Evolutionary conservation across 1,139 yeast species (phyloP).

Genomic region (Ogataea hybrid): DNA sequence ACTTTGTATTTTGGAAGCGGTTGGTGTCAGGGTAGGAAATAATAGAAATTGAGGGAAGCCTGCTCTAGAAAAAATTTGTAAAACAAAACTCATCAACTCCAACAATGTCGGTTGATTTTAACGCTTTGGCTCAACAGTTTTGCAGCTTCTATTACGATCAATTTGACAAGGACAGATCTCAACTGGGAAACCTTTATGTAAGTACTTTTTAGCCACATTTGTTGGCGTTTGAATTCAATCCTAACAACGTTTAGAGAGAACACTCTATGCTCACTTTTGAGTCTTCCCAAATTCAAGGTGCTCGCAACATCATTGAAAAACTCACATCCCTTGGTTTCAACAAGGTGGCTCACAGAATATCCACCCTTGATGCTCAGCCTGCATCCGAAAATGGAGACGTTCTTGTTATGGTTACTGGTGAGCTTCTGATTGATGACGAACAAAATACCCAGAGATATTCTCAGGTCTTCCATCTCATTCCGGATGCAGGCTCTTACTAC

Average conservation of each 20-base stretch:
- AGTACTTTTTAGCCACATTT: constrained; percentile 17
- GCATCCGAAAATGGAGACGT: constrained; percentile 94
- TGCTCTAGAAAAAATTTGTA: constrained; percentile 9
- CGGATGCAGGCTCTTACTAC: constrained; percentile 86
- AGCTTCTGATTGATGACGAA: constrained; percentile 88
- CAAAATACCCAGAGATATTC: constrained; percentile 94
- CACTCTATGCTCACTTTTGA: constrained; percentile 98
- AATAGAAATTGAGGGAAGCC: not conserved
- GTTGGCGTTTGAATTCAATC: not conserved
- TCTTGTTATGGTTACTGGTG: constrained; percentile 97
- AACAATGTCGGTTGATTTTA: constrained; percentile 58
- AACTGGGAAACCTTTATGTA: constrained; percentile 87
- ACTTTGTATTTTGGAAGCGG: constrained; percentile 3
- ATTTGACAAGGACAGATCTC: constrained; percentile 89
- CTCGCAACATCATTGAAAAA: constrained; percentile 88
- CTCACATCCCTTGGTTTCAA: constrained; percentile 83
- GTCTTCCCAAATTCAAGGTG: constrained; percentile 92
- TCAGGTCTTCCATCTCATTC: constrained; percentile 95
- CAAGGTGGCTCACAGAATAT: constrained; percentile 88
- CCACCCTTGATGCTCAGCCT: constrained; percentile 97
- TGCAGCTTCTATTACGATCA: constrained; percentile 94
- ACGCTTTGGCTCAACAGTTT: constrained; percentile 75
- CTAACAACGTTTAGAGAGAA: constrained; percentile 52
- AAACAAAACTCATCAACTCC: not conserved
- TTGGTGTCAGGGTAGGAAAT: constrained; percentile 1